Conservation (phyloP, 2,329 filamentous ascomycete species). For the Cladosporium sp. region DNA sequence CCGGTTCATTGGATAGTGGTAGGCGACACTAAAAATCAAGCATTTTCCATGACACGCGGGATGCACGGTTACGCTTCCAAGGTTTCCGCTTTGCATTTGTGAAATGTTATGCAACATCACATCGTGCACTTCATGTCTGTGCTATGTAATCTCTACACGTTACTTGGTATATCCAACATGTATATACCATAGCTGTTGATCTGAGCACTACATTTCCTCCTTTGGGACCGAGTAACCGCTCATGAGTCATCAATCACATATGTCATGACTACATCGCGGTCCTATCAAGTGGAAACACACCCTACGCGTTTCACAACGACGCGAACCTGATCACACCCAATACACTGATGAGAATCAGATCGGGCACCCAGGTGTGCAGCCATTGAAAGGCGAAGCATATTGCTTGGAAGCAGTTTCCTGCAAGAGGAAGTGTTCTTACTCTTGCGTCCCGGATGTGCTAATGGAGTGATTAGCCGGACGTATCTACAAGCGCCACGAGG, state of each 20-base stretch:
- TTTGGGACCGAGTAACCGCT: neutral
- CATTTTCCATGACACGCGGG: constrained; percentile 8
- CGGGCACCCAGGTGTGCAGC: neutral
- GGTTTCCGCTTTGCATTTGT: constrained; percentile 2
- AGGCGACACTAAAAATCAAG: constrained; percentile 7
- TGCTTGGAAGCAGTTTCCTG: neutral
- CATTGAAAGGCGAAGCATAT: neutral
- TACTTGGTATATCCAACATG: neutral
- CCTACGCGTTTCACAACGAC: neutral
- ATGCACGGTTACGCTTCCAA: neutral
- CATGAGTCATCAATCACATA: neutral
- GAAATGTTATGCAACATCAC: constrained; percentile 1
- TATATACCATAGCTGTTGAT: neutral
- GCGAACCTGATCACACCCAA: neutral
- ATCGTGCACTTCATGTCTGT: neutral
- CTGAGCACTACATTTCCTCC: neutral
- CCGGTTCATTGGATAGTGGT: neutral
- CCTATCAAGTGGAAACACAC: neutral
- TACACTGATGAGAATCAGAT: neutral
- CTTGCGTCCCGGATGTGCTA: neutral
- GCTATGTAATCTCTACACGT: neutral
- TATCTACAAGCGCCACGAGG: neutral
- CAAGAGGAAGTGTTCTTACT: neutral
- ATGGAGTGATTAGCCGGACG: neutral
- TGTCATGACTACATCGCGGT: neutral